Conservation (phyloP, 306 rosid genomes). For the Cucumis cinereus region DNA sequence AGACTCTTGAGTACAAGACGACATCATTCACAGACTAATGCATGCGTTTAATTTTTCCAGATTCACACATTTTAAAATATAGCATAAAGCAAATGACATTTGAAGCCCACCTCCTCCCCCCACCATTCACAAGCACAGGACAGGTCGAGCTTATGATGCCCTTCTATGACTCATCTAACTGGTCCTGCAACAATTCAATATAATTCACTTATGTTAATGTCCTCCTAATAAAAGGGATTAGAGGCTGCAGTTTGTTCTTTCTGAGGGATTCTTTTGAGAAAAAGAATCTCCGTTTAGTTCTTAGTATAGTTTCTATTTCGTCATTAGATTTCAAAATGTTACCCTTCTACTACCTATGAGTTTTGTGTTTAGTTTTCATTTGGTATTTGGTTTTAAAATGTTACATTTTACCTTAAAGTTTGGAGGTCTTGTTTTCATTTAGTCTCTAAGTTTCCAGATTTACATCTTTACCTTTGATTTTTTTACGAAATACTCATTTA, state of each 20-base stretch:
- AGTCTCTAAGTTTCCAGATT: background rate
- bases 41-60: slow-evolving; percentile 16
- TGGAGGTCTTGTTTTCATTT: background rate
- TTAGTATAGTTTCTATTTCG: background rate
- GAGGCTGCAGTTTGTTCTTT: background rate
- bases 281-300: too few species aligned
- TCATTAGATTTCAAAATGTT: background rate
- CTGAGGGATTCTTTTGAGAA: background rate
- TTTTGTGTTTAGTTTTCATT: too few species aligned
- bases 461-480: too few species aligned
- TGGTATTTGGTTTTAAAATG: too few species aligned
- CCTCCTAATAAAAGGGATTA: background rate
- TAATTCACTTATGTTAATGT: background rate
- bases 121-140: slow-evolving; percentile 25
- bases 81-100: slow-evolving; percentile 42
- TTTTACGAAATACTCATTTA: background rate
- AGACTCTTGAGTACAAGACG: slow-evolving; percentile 2
- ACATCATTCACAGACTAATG: slow-evolving; percentile 3
- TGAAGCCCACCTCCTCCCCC: slow-evolving; percentile 50
- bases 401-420: too few species aligned
- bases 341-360: too few species aligned
- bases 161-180: slow-evolving; percentile 72
- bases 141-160: slow-evolving; percentile 15
- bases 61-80: slow-evolving; percentile 26
- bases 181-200: slow-evolving; percentile 41